Evolutionary conservation across 2,329 filamentous ascomycete species (phyloP).

Genomic region (Diaporthe citri): DNA sequence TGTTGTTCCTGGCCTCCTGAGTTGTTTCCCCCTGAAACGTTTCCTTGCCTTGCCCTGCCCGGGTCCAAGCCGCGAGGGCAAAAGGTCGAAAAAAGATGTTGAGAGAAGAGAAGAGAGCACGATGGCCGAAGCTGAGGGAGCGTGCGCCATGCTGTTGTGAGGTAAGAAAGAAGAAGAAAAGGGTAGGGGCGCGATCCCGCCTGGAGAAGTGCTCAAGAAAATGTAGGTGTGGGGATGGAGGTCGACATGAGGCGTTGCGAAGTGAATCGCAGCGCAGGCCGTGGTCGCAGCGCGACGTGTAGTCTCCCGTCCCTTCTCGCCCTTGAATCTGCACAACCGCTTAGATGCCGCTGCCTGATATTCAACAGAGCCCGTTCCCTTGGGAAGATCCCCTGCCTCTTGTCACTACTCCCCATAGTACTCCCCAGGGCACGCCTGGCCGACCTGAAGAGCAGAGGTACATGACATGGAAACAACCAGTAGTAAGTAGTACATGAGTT

Average conservation of each 20-base stretch:
- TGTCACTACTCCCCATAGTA: neutral
- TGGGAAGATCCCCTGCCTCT: neutral
- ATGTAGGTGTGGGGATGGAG: neutral
- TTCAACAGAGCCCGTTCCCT: neutral
- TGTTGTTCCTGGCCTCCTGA: slow-evolving; percentile 17
- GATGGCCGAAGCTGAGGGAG: neutral
- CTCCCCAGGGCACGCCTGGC: neutral
- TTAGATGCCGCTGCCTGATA: neutral
- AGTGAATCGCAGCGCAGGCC: neutral
- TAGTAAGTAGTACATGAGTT: slow-evolving; percentile 26
- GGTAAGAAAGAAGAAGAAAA: neutral
- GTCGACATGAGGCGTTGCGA: neutral
- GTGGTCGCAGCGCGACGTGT: neutral
- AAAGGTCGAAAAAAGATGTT: neutral
- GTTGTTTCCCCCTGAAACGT: neutral
- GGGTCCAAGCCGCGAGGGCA: neutral
- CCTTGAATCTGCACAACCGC: neutral
- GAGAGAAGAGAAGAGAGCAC: neutral
- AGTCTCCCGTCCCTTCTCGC: neutral
- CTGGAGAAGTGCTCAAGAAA: neutral
- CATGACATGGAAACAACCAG: neutral
- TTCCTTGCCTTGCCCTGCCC: neutral
- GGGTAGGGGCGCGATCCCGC: neutral
- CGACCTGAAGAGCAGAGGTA: neutral
- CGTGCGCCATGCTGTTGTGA: neutral